A percentile compares a stretch with the other conserved stretches of the same genome.
Conservation (phyloP, 2,329 filamentous ascomycete species). For the Diaporthe helianthi region DNA sequence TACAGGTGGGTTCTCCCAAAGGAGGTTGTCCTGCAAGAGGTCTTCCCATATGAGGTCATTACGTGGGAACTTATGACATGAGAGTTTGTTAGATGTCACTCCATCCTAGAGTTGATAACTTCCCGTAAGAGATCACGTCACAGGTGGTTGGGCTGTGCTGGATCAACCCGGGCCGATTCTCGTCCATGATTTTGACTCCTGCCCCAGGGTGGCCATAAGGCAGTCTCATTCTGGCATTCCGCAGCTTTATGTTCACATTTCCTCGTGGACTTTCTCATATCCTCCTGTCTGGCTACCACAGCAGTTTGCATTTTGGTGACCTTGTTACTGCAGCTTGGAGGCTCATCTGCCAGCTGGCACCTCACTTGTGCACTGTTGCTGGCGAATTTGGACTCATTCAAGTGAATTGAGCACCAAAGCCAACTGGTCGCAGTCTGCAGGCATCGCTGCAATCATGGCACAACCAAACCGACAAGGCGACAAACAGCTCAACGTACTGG, state of each 20-base stretch:
- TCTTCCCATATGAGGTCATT: background rate
- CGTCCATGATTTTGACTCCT: too few species aligned
- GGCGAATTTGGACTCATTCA: background rate
- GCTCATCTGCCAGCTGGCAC: too few species aligned
- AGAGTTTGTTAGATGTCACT: too few species aligned
- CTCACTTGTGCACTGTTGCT: accelerated
- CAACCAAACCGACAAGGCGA: background rate
- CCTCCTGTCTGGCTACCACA: background rate
- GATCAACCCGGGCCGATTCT: too few species aligned
- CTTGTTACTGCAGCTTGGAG: background rate
- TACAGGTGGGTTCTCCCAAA: background rate
- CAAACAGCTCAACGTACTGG: background rate
- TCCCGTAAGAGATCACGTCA: background rate
- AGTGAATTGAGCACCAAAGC: background rate
- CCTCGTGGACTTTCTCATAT: too few species aligned
- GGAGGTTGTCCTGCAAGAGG: background rate
- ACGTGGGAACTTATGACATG: background rate
- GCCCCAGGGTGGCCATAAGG: too few species aligned
- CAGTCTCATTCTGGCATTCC: too few species aligned
- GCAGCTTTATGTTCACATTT: too few species aligned
- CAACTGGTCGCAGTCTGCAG: background rate
- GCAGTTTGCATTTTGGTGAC: background rate
- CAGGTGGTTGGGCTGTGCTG: background rate
- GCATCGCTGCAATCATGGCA: background rate
- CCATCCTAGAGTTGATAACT: too few species aligned